Evolutionary conservation across 129 eudicot genomes (phyloP).

Genomic region (Cynara cardunculus): DNA sequence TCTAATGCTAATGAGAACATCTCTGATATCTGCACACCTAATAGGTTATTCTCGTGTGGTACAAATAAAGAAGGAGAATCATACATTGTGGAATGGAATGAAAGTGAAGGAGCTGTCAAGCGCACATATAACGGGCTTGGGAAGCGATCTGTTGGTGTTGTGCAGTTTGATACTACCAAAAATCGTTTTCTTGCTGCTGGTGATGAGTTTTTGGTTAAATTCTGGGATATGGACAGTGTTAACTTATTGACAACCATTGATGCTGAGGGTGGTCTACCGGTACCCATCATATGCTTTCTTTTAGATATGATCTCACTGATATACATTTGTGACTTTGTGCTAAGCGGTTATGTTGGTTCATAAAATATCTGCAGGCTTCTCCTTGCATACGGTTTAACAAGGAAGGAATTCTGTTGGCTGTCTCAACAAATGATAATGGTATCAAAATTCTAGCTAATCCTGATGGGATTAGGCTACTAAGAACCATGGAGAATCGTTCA

Average conservation of each 20-base stretch:
- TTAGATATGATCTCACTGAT: not conserved
- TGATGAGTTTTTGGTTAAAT: slow-evolving; percentile 60
- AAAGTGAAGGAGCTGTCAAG: slow-evolving; percentile 91
- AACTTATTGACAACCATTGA: slow-evolving; percentile 64
- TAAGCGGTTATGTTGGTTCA: slow-evolving; percentile 14
- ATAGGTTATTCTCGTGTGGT: slow-evolving; percentile 86
- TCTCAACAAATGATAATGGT: slow-evolving; percentile 79
- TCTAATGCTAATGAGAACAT: slow-evolving; percentile 7
- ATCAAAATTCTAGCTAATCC: slow-evolving; percentile 72
- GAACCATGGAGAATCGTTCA: slow-evolving; percentile 71
- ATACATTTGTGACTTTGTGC: slow-evolving; percentile 7
- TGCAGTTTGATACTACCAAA: slow-evolving; percentile 79
- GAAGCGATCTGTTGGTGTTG: slow-evolving; percentile 69
- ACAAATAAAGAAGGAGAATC: slow-evolving; percentile 92
- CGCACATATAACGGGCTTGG: slow-evolving; percentile 76
- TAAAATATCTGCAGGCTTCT: slow-evolving; percentile 53
- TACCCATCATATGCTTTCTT: slow-evolving; percentile 21
- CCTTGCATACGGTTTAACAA: slow-evolving; percentile 87
- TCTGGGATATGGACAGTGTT: slow-evolving; percentile 85
- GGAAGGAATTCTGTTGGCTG: slow-evolving; percentile 76
- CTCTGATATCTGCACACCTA: not conserved
- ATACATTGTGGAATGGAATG: slow-evolving; percentile 85
- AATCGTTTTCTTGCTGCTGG: slow-evolving; percentile 87
- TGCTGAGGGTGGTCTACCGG: slow-evolving; percentile 83
- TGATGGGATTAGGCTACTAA: slow-evolving; percentile 64